Evolutionary conservation across 176 grass and related monocot genomes (phyloP), one percentile per base, ranked within the genome.

Genomic region (Canna indica): DNA sequence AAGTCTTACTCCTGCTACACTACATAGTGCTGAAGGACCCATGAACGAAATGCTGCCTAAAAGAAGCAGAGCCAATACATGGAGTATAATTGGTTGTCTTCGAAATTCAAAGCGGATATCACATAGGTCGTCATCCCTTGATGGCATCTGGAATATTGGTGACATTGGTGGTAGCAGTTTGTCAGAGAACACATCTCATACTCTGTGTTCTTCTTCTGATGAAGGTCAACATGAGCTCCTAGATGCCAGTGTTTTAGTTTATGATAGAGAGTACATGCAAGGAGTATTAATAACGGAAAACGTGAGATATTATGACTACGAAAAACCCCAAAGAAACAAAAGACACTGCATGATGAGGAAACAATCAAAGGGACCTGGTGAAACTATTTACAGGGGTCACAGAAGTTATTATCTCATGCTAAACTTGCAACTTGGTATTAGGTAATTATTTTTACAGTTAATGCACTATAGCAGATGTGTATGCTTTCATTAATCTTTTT

Each of bases 371-470:
- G 82, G 88, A 2, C 89, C 86, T 59, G 81, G 91, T 72, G 89
- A 97, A 79, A 92, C 73, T 79, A 97, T 97, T 88, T 92, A 85
- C 74, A 93, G 66, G 78, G 94, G 89, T n/a, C 94, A 97, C 46
- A 90, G 88, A 69, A 97, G 89, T 80, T 97, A 97, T 78, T 97
- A 83, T 64, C 70, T 97, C 54, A 92, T 97, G 94, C 86, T 97
- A 59, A 90, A 97, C 72, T 86, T 97, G 67, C 94, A 97, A 84
- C 89, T 97, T 16, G 94, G 94, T 52, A 97, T 97, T 59, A 97
- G 89, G 94, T 97, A 86, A 77, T 5, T 5, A 1, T 56, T 76
- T 73, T 64, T 27, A 22, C 15, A 75, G 60, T 47, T 5, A 3
- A 1, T 77, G 60, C 32, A n/a, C 39, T 46, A 47, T 60, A 41